These are phyloP conservation scores for Byssothecium circinans DNA, from an alignment of 2,329 filamentous ascomycete genomes.

Conservation along the genomic window DNA sequence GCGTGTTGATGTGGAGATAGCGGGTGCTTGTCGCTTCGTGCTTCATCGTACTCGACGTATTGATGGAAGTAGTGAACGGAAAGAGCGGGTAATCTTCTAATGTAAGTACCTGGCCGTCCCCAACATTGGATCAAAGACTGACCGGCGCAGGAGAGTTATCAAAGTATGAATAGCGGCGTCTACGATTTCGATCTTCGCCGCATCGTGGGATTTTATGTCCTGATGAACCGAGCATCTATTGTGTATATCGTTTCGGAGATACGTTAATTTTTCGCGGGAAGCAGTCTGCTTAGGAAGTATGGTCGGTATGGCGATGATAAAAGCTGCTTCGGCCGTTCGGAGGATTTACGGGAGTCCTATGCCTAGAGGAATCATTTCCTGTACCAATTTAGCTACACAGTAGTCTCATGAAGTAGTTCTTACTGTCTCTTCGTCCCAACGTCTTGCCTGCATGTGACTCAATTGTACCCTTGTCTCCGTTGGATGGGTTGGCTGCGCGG, in stretches of 20 bases:
- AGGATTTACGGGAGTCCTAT: not conserved
- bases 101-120: no score
- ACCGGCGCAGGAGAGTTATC: no score
- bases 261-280: not conserved
- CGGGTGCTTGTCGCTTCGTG: no score
- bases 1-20: no score
- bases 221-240: not conserved
- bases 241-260: not conserved
- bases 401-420: not conserved
- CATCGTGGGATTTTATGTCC: not conserved
- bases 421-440: not conserved
- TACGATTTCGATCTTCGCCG: not conserved
- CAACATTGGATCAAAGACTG: not conserved
- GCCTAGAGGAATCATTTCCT: not conserved
- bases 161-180: not conserved
- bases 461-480: not conserved
- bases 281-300: not conserved
- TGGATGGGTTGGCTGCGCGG: not conserved
- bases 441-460: not conserved
- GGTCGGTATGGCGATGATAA: not conserved
- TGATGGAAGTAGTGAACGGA: no score
- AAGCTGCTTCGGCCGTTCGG: not conserved
- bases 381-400: not conserved
- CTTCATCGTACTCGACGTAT: no score
- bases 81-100: no score